phyloP scores from a whole-genome alignment of 2,329 filamentous ascomycete species.

The Cadophora gregata region DNA sequence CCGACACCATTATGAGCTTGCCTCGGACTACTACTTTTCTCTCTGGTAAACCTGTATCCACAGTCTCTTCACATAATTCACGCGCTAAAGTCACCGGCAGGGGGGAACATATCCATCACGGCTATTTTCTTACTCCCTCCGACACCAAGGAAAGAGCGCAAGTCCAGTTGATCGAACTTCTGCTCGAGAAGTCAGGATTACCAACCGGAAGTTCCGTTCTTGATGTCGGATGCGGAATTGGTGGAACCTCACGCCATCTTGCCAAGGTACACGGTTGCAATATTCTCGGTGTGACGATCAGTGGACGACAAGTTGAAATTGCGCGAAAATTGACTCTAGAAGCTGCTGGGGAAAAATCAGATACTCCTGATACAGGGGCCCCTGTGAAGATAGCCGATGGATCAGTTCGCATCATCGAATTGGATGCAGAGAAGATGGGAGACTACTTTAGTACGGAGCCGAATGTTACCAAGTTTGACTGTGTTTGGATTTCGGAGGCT shows the following conservation, averaged over 20 bases:
- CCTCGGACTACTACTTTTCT: conserved; percentile 66
- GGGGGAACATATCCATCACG: conserved; percentile 69
- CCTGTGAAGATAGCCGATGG: conserved; percentile 50
- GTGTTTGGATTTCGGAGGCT: conserved; percentile 67
- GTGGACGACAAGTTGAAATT: conserved; percentile 62
- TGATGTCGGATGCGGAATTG: conserved; percentile 66
- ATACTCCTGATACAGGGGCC: conserved; percentile 18
- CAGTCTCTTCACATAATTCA: neutral
- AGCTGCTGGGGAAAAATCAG: conserved; percentile 32
- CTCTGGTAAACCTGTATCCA: conserved; percentile 56
- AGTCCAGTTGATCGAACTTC: conserved; percentile 60
- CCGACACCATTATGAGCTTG: conserved; percentile 66
- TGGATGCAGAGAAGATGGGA: conserved; percentile 67
- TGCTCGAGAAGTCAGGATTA: conserved; percentile 56
- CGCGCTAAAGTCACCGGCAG: conserved; percentile 44
- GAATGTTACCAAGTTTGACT: conserved; percentile 53
- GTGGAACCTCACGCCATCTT: conserved; percentile 63
- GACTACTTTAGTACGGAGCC: conserved; percentile 51
- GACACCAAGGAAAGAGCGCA: conserved; percentile 65
- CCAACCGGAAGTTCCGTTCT: conserved; percentile 52
- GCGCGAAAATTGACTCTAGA: conserved; percentile 56
- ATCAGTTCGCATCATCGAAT: conserved; percentile 59
- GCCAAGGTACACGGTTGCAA: conserved; percentile 56
- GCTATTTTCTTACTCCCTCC: conserved; percentile 59
- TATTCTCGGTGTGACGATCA: conserved; percentile 67